Evolutionary conservation across 1,139 yeast genomes (phyloP).

Genomic region (Yamadazyma conglobata): DNA sequence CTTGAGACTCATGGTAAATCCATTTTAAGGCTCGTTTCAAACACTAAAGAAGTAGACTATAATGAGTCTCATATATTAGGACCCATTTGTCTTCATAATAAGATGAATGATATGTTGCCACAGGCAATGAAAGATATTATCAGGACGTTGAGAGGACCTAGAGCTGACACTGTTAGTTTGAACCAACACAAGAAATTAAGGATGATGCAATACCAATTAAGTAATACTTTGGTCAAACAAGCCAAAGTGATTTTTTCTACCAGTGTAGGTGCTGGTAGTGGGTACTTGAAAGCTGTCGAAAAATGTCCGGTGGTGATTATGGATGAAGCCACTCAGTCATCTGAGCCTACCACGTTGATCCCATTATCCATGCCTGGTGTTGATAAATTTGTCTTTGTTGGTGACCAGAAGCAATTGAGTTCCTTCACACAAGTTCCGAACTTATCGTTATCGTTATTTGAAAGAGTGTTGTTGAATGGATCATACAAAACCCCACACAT

Average conservation of each 20-base stretch:
- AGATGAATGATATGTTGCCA: slow-evolving; percentile 50
- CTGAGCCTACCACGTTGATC: slow-evolving; percentile 66
- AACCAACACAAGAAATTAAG: slow-evolving; percentile 49
- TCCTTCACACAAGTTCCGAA: slow-evolving; percentile 66
- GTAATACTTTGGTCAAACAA: slow-evolving; percentile 53
- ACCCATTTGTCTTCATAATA: slow-evolving; percentile 61
- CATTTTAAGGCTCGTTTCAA: slow-evolving; percentile 58
- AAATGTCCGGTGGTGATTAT: slow-evolving; percentile 65
- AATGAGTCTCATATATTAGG: slow-evolving; percentile 51
- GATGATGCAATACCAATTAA: slow-evolving; percentile 39
- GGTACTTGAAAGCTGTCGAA: slow-evolving; percentile 51
- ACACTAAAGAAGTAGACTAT: slow-evolving; percentile 61
- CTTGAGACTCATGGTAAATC: slow-evolving; percentile 44
- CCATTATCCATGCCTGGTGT: slow-evolving; percentile 69
- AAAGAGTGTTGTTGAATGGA: slow-evolving; percentile 54
- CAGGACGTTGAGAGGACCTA: slow-evolving; percentile 38
- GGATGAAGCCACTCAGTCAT: slow-evolving; percentile 64
- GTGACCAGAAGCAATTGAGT: slow-evolving; percentile 65
- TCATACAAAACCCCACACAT: slow-evolving; percentile 58
- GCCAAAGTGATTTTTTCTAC: slow-evolving; percentile 71
- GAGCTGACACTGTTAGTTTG: slow-evolving; percentile 34
- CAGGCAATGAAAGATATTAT: slow-evolving; percentile 38
- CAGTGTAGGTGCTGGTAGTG: slow-evolving; percentile 69
- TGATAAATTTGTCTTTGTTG: slow-evolving; percentile 65
- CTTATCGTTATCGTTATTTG: slow-evolving; percentile 56